phyloP scores from a whole-genome alignment of 495 filamentous ascomycete species.

The Recurvomyces mirabilis region DNA sequence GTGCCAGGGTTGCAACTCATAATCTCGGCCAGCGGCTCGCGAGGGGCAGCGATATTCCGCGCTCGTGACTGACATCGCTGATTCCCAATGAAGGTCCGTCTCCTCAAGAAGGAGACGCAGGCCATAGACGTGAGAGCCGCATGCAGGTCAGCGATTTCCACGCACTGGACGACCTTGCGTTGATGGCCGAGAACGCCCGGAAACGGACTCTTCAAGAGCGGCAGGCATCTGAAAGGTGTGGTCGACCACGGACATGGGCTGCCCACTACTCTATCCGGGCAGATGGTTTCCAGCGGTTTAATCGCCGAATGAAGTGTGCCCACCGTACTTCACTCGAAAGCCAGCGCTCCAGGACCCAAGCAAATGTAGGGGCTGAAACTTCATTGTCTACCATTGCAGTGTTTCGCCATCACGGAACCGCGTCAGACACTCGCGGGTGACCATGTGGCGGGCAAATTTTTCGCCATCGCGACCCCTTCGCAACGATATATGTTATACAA shows the following conservation, averaged over 20 bases:
- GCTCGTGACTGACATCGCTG: constrained; percentile 1
- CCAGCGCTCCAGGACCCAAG: not conserved
- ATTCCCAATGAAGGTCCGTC: not conserved
- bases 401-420: not conserved
- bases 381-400: not conserved
- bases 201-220: constrained; percentile 1
- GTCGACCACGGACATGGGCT: constrained; percentile 1
- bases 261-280: constrained; percentile 1
- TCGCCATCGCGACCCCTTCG: not conserved
- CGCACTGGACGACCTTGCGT: not conserved
- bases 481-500: not conserved
- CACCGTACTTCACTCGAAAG: constrained; percentile 1
- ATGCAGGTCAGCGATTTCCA: constrained; percentile 1
- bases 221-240: not conserved
- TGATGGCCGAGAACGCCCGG: not conserved
- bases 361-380: not conserved
- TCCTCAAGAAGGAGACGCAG: constrained; percentile 1
- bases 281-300: not conserved
- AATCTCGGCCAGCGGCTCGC: constrained; percentile 1
- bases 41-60: not conserved
- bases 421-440: constrained; percentile 1
- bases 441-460: constrained; percentile 1
- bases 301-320: constrained; percentile 1
- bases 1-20: not conserved
- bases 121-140: constrained; percentile 1